Evolutionary conservation across 306 rosid genomes (phyloP).

Genomic region (Acacia confusa): DNA sequence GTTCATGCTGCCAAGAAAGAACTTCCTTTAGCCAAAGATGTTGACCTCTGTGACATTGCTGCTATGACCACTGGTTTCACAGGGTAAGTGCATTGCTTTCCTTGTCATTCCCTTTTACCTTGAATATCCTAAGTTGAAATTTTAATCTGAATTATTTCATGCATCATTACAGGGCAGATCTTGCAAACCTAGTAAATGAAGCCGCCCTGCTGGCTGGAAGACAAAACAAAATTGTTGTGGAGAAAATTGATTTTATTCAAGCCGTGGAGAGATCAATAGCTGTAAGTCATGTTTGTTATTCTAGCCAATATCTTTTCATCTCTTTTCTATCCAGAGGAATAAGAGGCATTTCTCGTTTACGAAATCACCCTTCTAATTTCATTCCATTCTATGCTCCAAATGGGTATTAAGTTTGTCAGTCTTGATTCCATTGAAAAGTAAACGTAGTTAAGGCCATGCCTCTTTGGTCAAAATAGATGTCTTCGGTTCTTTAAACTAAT

Average conservation of each 20-base stretch:
- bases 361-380: background rate
- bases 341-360: background rate
- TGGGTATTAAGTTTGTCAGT: background rate
- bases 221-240: slow-evolving; percentile 77
- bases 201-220: slow-evolving; percentile 97
- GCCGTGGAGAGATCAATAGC: slow-evolving; percentile 97
- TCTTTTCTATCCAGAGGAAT: background rate
- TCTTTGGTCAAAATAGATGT: background rate
- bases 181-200: slow-evolving; percentile 95
- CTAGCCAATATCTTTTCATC: background rate
- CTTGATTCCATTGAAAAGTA: background rate
- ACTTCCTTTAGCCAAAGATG: slow-evolving; percentile 85
- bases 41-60: slow-evolving; percentile 70
- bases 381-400: background rate
- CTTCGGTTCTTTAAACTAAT: background rate
- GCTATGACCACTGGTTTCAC: slow-evolving; percentile 99
- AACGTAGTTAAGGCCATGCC: background rate
- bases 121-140: slow-evolving; percentile 18
- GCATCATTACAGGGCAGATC: slow-evolving; percentile 78
- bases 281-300: slow-evolving; percentile 52
- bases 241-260: slow-evolving; percentile 79
- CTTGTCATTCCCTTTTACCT: slow-evolving; percentile 9
- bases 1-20: slow-evolving; percentile 87
- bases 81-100: slow-evolving; percentile 57
- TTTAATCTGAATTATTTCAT: slow-evolving; percentile 23